Evolutionary conservation across 164 flowering plant genomes (phyloP).

Genomic region (Macadamia tetraphylla): DNA sequence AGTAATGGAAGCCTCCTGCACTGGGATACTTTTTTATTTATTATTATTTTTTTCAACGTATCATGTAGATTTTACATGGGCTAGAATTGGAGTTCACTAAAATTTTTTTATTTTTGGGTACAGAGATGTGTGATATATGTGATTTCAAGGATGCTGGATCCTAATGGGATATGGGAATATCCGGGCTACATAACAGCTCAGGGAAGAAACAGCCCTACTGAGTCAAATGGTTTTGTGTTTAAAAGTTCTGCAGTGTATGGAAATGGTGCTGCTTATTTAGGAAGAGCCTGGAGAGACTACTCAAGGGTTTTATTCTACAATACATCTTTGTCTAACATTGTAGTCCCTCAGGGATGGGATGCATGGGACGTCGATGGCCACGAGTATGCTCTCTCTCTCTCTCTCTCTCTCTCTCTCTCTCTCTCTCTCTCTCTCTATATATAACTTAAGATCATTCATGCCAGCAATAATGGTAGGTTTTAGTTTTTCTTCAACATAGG

Average conservation of each 20-base stretch:
- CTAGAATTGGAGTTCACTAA: background rate
- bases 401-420: constrained; percentile 7
- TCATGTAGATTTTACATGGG: no score
- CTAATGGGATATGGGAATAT: no score
- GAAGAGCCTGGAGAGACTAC: constrained; percentile 30
- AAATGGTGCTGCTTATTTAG: constrained; percentile 21
- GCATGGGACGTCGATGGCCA: constrained; percentile 13
- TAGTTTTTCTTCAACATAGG: no score
- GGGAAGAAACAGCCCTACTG: constrained; percentile 13
- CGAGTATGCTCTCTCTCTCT: constrained; percentile 1
- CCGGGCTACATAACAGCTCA: constrained; percentile 30
- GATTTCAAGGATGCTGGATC: constrained; percentile 2
- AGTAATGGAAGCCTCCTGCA: no score
- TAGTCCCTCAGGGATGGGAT: constrained; percentile 31
- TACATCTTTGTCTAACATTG: constrained; percentile 12
- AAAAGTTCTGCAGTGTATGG: constrained; percentile 25
- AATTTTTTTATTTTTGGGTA: background rate
- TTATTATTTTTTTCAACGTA: background rate
- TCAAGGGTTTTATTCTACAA: constrained; percentile 27
- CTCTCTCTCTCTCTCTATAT: constrained; percentile 6
- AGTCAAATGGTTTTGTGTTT: constrained; percentile 32
- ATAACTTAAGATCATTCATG: no score
- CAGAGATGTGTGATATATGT: constrained; percentile 26
- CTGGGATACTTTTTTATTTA: no score
- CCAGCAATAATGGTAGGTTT: no score